Conservation (phyloP, 495 filamentous ascomycete genomes). For the Hypoxylon trugodes region DNA sequence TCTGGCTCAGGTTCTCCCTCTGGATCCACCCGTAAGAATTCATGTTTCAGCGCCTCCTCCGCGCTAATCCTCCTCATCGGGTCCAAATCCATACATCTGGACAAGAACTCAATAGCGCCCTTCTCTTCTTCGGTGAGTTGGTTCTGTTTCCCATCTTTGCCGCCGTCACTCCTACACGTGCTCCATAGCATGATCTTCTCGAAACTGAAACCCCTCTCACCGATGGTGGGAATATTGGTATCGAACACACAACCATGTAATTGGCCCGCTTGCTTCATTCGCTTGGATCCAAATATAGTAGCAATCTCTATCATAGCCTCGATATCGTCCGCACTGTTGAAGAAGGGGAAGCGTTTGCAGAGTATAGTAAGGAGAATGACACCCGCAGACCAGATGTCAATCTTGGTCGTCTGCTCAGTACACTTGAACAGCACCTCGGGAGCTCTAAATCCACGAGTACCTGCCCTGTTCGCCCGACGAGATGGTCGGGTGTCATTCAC, state of each 20-base stretch:
- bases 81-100: conserved; percentile 75
- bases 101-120: conserved; percentile 71
- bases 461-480: conserved; percentile 89
- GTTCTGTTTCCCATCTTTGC: conserved; percentile 51
- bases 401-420: conserved; percentile 92
- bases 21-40: conserved; percentile 67
- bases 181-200: conserved; percentile 97
- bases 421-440: conserved; percentile 98
- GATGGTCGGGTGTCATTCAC: conserved; percentile 89
- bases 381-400: conserved; percentile 96
- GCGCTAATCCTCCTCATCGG: conserved; percentile 76
- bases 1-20: conserved; percentile 36
- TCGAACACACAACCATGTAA: conserved; percentile 89
- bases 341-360: conserved; percentile 92
- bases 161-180: conserved; percentile 64
- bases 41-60: conserved; percentile 73
- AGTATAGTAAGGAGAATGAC: conserved; percentile 93
- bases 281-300: conserved; percentile 86
- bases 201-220: conserved; percentile 79
- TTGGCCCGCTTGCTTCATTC: conserved; percentile 82
- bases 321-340: conserved; percentile 95
- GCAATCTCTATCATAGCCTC: conserved; percentile 97
- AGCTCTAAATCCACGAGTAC: conserved; percentile 94
- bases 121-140: conserved; percentile 67
- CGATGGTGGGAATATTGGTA: conserved; percentile 88